Conservation (phyloP, 2,329 filamentous ascomycete genomes). For the Zasmidium cellare region DNA sequence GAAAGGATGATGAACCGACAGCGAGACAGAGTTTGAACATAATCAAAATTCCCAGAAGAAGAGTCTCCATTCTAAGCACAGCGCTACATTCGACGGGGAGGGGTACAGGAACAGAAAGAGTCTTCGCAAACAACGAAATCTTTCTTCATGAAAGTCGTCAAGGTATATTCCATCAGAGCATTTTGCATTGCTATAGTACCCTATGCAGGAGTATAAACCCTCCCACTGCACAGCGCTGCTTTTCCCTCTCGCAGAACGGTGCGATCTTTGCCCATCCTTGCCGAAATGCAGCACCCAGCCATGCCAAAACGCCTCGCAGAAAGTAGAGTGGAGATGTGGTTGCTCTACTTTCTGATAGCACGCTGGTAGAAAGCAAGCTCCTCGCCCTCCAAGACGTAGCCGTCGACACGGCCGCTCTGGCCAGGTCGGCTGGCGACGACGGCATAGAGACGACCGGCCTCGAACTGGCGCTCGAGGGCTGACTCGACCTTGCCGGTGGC, state of each 20-base stretch:
- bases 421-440: constrained; percentile 90
- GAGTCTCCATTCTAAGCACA: no score
- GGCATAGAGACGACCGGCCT: constrained; percentile 96
- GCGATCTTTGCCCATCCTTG: constrained; percentile 19
- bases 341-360: constrained; percentile 92
- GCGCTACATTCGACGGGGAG: no score
- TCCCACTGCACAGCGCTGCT: constrained; percentile 11
- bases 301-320: constrained; percentile 25
- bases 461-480: constrained; percentile 96
- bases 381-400: constrained; percentile 98
- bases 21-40: no score
- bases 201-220: constrained; percentile 7
- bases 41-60: no score
- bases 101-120: no score
- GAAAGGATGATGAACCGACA: no score
- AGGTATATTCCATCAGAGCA: constrained; percentile 2
- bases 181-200: constrained; percentile 15
- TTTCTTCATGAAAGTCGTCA: not conserved
- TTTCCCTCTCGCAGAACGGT: constrained; percentile 13
- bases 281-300: constrained; percentile 23
- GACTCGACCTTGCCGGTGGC: constrained; percentile 87
- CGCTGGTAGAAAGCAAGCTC: constrained; percentile 99
- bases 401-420: constrained; percentile 94
- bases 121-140: no score
- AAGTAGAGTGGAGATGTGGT: constrained; percentile 1